These are phyloP conservation scores for Hypoxylon lenormandii DNA, from an alignment of 495 filamentous ascomycete species.

Conservation along the genomic window DNA sequence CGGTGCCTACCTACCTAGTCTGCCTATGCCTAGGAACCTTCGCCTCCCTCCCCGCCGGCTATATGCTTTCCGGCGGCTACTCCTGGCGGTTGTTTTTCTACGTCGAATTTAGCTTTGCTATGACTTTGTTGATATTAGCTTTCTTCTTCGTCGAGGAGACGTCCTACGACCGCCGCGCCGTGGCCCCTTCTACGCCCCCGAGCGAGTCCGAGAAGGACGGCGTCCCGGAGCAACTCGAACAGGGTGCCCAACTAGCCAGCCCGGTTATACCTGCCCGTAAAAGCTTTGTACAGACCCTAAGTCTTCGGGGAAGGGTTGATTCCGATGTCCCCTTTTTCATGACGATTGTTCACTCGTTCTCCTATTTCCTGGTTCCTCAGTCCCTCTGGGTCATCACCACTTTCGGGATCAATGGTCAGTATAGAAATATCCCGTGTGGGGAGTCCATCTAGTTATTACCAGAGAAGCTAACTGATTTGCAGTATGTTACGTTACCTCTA, in stretches of 20 bases:
- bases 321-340: conserved; percentile 66
- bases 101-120: conserved; percentile 70
- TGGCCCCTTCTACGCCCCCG: conserved; percentile 25
- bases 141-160: conserved; percentile 75
- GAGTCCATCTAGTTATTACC: conserved; percentile 55
- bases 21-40: conserved; percentile 71
- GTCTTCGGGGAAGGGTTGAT: conserved; percentile 64
- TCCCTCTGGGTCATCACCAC: conserved; percentile 71
- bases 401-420: conserved; percentile 58
- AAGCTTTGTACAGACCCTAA: conserved; percentile 61
- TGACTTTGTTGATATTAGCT: conserved; percentile 65
- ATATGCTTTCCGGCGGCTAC: conserved; percentile 72
- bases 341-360: conserved; percentile 67
- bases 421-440: neutral
- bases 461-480: conserved; percentile 61
- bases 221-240: conserved; percentile 26
- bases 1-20: conserved; percentile 56
- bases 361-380: conserved; percentile 69
- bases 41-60: conserved; percentile 70
- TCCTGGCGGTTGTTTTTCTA: conserved; percentile 75
- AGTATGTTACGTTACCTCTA: conserved; percentile 35
- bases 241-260: conserved; percentile 16
- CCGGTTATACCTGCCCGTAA: conserved; percentile 55
- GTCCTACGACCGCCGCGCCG: conserved; percentile 61
- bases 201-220: conserved; percentile 45